A percentile compares a stretch with the other conserved stretches of the same genome.
Conservation (phyloP, 331 rosid genomes). For the Dryas integrifolia region DNA sequence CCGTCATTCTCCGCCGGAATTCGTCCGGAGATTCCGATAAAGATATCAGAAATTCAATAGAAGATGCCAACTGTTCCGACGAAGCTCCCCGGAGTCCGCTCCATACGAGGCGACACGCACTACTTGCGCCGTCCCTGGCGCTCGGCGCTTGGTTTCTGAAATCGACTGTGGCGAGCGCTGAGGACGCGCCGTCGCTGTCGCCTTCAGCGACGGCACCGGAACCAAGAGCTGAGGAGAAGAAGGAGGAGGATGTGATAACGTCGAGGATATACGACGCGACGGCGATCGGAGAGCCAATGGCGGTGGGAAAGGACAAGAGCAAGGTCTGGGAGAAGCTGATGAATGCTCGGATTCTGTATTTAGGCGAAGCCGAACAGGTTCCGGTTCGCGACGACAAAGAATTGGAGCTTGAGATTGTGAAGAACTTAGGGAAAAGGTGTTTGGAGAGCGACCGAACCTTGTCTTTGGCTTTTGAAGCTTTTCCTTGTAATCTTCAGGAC, state of each 20-base stretch:
- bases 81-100: conserved; percentile 17
- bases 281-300: conserved; percentile 86
- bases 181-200: conserved; percentile 39
- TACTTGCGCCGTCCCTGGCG: conserved; percentile 60
- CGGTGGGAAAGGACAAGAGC: conserved; percentile 78
- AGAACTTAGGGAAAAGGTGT: conserved; percentile 60
- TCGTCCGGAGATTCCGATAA: conserved; percentile 21
- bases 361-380: conserved; percentile 95
- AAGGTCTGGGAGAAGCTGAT: conserved; percentile 95
- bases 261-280: conserved; percentile 91
- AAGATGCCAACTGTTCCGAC: conserved; percentile 6
- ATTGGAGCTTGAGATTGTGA: conserved; percentile 82
- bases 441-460: conserved; percentile 49
- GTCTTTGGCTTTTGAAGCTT: conserved; percentile 77
- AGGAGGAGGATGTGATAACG: conserved; percentile 49
- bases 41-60: neutral
- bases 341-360: conserved; percentile 74
- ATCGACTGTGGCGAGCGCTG: conserved; percentile 58
- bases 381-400: conserved; percentile 87
- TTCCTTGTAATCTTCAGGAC: conserved; percentile 76
- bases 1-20: conserved; percentile 31
- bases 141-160: conserved; percentile 61
- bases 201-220: conserved; percentile 19
- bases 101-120: conserved; percentile 51
- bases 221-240: conserved; percentile 27